These are phyloP conservation scores for Apiospora kogelbergensis DNA, from an alignment of 2,329 filamentous ascomycete genomes.

Conservation along the genomic window DNA sequence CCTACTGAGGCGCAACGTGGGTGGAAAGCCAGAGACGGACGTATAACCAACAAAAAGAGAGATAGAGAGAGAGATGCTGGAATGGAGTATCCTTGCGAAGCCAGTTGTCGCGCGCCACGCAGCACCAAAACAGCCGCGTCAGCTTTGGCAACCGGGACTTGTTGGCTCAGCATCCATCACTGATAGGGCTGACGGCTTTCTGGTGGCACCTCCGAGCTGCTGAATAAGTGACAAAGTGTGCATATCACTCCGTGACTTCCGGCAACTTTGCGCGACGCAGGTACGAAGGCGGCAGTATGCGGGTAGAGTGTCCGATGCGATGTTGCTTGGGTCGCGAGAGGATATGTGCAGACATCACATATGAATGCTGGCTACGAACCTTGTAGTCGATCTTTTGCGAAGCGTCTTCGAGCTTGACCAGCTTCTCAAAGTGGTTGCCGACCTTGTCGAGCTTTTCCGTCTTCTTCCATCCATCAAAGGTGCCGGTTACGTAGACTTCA, in stretches of 20 bases:
- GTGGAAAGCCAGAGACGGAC: not conserved
- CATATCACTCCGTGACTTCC: not conserved
- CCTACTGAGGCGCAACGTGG: not conserved
- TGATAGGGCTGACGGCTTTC: not conserved
- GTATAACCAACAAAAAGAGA: not conserved
- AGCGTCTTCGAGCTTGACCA: conserved; percentile 67
- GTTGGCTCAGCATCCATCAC: not conserved
- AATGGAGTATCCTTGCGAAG: not conserved
- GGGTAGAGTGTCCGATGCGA: not conserved
- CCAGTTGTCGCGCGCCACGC: not conserved
- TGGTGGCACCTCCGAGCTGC: not conserved
- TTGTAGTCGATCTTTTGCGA: conserved; percentile 88
- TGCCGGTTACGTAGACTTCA: conserved; percentile 92
- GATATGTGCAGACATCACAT: not conserved
- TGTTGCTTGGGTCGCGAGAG: not conserved
- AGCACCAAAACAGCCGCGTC: not conserved
- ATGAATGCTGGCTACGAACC: conserved; percentile 55
- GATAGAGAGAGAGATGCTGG: not conserved
- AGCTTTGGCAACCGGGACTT: not conserved
- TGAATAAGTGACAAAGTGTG: not conserved
- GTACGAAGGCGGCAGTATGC: not conserved
- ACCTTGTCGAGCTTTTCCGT: conserved; percentile 79
- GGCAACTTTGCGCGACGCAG: not conserved
- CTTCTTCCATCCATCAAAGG: conserved; percentile 93
- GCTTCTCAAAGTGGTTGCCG: conserved; percentile 74